Base-by-base conservation (phyloP, 1,284 basidiomycete genomes). In the Heterobasidion parviporum region DNA sequence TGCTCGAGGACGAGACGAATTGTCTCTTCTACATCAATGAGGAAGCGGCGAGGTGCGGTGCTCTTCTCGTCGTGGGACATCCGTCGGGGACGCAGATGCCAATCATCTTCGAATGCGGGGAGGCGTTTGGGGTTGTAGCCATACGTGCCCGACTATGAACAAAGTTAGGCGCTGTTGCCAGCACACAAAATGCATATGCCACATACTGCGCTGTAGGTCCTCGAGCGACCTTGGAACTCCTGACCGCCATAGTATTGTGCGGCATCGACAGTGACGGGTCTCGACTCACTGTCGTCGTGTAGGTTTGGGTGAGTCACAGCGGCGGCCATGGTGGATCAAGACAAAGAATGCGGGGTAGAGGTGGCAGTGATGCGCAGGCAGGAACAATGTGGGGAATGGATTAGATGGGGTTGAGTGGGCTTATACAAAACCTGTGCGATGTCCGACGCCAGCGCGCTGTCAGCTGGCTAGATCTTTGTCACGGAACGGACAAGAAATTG, bases 11-110 rank as follows among this genome's bases (percentile, higher is more conserved):
- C 86, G 58, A 98, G 85, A 50, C 94, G 86, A 70, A 99, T 94
- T 35, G 96, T 99, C 73, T 98, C 94, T 66, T 99, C 96, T n/a
- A 99, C 96, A 65, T 98, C 96, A 59, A 99, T 94, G 43, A 98
- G 81, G 75, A 98, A 99, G 35, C 93, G 87, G 48, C 94, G 79
- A 18, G 87, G 86, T 0, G 74, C 80, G 2, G 82, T 78, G 58
- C 78, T 79, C 70, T 89, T 87, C 71, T 89, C 88, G 65, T 90
- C 91, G 66, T 94, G 92, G 15, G 92, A 94, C 74, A 95, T 78
- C 51, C 92, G 79, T 52, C 92, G 81, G 50, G 83, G 76, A 44
- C 88, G 79, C 52, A 73, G 72, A 65, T 90, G 86, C 66, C 74
- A 79, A 68, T 92, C 89, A 54, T 90, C 84, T 58, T 89, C 78